Evolutionary conservation across 2,329 filamentous ascomycete species (phyloP).

Genomic region (Fusarium ambrosium): DNA sequence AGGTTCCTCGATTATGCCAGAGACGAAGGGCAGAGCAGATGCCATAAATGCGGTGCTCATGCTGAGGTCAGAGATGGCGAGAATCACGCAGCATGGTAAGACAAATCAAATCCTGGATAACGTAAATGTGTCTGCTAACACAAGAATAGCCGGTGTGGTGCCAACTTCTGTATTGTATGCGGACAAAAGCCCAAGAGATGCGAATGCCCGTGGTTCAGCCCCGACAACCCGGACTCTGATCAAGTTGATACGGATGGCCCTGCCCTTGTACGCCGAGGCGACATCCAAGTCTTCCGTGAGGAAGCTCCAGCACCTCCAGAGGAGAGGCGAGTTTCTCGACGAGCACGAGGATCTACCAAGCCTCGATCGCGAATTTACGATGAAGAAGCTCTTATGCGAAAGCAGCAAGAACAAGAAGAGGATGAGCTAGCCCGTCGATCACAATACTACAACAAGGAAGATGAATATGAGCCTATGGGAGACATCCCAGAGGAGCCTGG

Average conservation of each 20-base stretch:
- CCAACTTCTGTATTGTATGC: conserved; percentile 90
- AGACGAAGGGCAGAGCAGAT: conserved; percentile 80
- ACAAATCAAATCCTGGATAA: conserved; percentile 8
- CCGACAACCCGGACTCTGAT: conserved; percentile 68
- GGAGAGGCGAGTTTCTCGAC: conserved; percentile 43
- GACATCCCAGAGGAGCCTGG: conserved; percentile 56
- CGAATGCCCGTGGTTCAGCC: conserved; percentile 85
- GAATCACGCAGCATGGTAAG: conserved; percentile 90
- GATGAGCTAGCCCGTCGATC: conserved; percentile 51
- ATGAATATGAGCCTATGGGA: conserved; percentile 52
- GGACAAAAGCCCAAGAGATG: conserved; percentile 86
- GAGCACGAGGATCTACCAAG: conserved; percentile 42
- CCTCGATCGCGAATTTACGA: conserved; percentile 55
- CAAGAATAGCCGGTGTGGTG: conserved; percentile 75
- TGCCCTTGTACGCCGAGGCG: conserved; percentile 49
- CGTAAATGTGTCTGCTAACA: conserved; percentile 21
- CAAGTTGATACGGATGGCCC: conserved; percentile 66
- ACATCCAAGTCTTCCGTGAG: conserved; percentile 41
- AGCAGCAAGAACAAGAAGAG: conserved; percentile 63
- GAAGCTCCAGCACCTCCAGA: conserved; percentile 47
- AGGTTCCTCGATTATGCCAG: conserved; percentile 74
- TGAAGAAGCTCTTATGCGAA: conserved; percentile 61
- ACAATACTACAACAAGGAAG: conserved; percentile 55
- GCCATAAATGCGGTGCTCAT: conserved; percentile 78
- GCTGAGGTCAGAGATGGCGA: conserved; percentile 87